Conservation (phyloP, 2,329 filamentous ascomycete genomes). For the Cladorrhinum sp. region DNA sequence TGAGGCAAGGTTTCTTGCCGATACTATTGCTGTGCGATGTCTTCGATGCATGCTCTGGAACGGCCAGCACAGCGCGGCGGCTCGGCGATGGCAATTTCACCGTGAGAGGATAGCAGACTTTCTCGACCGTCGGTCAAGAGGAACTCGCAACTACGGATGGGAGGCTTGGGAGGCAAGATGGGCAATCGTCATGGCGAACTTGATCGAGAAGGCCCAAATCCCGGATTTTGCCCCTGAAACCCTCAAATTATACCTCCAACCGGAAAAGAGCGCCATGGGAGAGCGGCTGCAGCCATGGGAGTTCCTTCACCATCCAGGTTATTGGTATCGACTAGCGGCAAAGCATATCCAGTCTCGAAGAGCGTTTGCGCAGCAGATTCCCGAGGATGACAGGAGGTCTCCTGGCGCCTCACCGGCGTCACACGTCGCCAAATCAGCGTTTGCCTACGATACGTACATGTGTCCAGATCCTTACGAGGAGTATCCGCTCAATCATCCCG, state of each 20-base stretch:
- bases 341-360: slow-evolving; percentile 54
- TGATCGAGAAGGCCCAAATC: slow-evolving; percentile 54
- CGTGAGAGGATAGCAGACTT: slow-evolving; percentile 70
- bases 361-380: slow-evolving; percentile 52
- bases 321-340: slow-evolving; percentile 62
- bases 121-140: slow-evolving; percentile 77
- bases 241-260: slow-evolving; percentile 47
- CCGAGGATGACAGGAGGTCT: slow-evolving; percentile 55
- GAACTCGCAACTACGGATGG: slow-evolving; percentile 88
- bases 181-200: slow-evolving; percentile 59
- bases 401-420: slow-evolving; percentile 48
- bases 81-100: slow-evolving; percentile 77
- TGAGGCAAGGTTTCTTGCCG: slow-evolving; percentile 83
- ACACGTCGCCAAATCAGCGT: slow-evolving; percentile 47
- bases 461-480: slow-evolving; percentile 62
- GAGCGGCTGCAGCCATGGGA: slow-evolving; percentile 63
- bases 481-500: slow-evolving; percentile 46
- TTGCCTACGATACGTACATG: slow-evolving; percentile 64
- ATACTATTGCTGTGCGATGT: slow-evolving; percentile 75
- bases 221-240: slow-evolving; percentile 47
- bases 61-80: slow-evolving; percentile 73
- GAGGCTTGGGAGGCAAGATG: slow-evolving; percentile 85
- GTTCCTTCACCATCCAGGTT: slow-evolving; percentile 61
- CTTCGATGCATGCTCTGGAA: slow-evolving; percentile 81
- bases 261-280: slow-evolving; percentile 57